Evolutionary conservation across 495 filamentous ascomycete genomes (phyloP), one percentile per base, ranked within the genome.

Genomic region (Physcia stellaris): DNA sequence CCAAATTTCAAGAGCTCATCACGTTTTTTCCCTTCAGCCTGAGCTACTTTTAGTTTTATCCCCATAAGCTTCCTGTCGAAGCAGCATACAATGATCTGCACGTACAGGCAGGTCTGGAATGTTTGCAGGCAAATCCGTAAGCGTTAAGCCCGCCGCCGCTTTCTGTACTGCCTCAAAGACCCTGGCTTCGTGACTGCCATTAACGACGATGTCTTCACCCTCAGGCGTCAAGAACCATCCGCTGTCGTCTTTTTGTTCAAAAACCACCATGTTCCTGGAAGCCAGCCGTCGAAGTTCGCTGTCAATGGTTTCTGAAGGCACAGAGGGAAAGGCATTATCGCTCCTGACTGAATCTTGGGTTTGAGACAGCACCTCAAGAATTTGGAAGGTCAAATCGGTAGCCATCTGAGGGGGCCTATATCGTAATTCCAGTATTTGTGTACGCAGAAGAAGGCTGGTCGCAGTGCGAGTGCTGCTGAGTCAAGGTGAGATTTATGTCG

Each of bases 181-280:
- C 49, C 85, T 86, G 40, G 80, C 88, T 58, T 98, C 90, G 61
- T 94, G 88, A 49, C 83, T 90, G 35, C 90, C 88, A 62, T 93
- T 77, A 44, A 71, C 67, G 30, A 71, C 79, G 53, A 96, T 86
- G 40, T 68, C 63, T 44, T 82, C 69, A 6, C 75, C 88, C 54
- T 96, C 88, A 6, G 70, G 56, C 21, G 88, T 90, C 45, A 96
- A 61, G 16, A 76, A 53, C n/a, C 77, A 69, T 39, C 83, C 73
- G 56, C 95, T 86, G 39, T 70, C 62, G 39, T 94, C 86, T 19
- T 80, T 66, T 17, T 80, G 79, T 32, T 93, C 77, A 60, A 92
- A 94, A 40, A 66, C 60, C 45, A 95, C 66, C 86, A 98, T 94
- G 20, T 75, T 71, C 43, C 90, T 72, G 21, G 82, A 84, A 12